phyloP scores from a whole-genome alignment of 2,329 filamentous ascomycete species.

The Ampelomyces quisqualis region DNA sequence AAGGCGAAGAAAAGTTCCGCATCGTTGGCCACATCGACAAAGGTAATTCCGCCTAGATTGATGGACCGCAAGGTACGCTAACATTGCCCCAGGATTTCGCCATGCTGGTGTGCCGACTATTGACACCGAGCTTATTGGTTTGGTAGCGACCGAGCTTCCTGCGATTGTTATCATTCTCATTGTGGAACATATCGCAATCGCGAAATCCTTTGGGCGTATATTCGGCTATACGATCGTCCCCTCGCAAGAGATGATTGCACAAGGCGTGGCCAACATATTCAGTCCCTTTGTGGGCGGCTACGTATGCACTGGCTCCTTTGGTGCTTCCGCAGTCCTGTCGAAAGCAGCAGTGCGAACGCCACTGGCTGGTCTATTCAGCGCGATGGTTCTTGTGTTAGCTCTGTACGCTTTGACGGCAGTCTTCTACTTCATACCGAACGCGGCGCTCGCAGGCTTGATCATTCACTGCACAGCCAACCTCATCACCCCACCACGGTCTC shows the following conservation, averaged over 20 bases:
- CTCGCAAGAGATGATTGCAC: constrained; percentile 90
- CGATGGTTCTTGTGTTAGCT: constrained; percentile 76
- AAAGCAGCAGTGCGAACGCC: constrained; percentile 91
- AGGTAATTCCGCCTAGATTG: constrained; percentile 47
- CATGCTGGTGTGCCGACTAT: constrained; percentile 71
- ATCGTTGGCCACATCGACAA: constrained; percentile 75
- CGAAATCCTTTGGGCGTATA: constrained; percentile 87
- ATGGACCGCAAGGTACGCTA: background rate
- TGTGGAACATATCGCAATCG: constrained; percentile 93
- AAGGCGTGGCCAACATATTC: constrained; percentile 82
- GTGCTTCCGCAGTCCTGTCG: constrained; percentile 88
- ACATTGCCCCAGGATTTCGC: constrained; percentile 63
- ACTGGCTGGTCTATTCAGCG: constrained; percentile 83
- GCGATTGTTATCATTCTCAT: constrained; percentile 84
- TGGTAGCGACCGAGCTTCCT: constrained; percentile 71
- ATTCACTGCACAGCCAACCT: constrained; percentile 91
- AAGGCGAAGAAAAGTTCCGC: constrained; percentile 56
- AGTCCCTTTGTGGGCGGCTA: constrained; percentile 87
- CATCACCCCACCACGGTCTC: constrained; percentile 80
- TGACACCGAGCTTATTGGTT: constrained; percentile 62
- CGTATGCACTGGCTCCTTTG: constrained; percentile 89
- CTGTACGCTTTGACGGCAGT: constrained; percentile 82
- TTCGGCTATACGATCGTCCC: constrained; percentile 94
- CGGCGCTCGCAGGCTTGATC: constrained; percentile 79
- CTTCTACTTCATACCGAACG: constrained; percentile 87